These are phyloP conservation scores for Whalleya microplaca DNA, from an alignment of 2,329 filamentous ascomycete genomes.

Conservation along the genomic window DNA sequence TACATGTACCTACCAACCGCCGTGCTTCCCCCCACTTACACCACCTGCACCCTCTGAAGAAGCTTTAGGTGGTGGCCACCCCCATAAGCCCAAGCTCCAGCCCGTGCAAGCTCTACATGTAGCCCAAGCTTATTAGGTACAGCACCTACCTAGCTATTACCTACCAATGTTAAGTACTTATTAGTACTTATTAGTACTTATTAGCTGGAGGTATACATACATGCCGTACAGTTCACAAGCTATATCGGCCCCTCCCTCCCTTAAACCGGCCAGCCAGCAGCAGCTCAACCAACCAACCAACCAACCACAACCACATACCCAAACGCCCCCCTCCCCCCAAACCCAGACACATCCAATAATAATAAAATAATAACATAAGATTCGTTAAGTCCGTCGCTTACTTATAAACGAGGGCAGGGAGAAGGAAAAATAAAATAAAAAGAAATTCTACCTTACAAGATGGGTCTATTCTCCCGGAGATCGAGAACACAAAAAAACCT, in stretches of 20 bases:
- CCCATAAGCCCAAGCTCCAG: not conserved
- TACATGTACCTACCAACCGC: not conserved
- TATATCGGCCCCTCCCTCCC: not conserved
- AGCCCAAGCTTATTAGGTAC: too few relatives aligned
- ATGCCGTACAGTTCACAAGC: too few relatives aligned
- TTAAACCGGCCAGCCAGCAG: not conserved
- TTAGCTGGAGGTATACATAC: too few relatives aligned
- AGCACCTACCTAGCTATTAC: too few relatives aligned
- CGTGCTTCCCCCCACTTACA: not conserved
- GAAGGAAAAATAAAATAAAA: not conserved
- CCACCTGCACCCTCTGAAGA: not conserved
- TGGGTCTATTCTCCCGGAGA: slow-evolving; percentile 62
- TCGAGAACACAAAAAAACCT: slow-evolving; percentile 54
- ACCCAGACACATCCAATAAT: too few relatives aligned
- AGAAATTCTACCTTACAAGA: slow-evolving; percentile 31
- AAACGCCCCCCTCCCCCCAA: not conserved
- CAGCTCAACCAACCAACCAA: not conserved
- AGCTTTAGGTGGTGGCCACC: not conserved
- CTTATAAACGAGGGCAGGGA: not conserved
- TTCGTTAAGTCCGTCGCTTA: not conserved
- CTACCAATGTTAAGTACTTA: too few relatives aligned
- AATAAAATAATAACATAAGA: too few relatives aligned
- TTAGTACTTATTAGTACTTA: too few relatives aligned
- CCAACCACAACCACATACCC: not conserved
- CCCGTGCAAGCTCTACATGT: too few relatives aligned